These are phyloP conservation scores for Diplodia seriata DNA, from an alignment of 2,329 filamentous ascomycete species.

Conservation along the genomic window DNA sequence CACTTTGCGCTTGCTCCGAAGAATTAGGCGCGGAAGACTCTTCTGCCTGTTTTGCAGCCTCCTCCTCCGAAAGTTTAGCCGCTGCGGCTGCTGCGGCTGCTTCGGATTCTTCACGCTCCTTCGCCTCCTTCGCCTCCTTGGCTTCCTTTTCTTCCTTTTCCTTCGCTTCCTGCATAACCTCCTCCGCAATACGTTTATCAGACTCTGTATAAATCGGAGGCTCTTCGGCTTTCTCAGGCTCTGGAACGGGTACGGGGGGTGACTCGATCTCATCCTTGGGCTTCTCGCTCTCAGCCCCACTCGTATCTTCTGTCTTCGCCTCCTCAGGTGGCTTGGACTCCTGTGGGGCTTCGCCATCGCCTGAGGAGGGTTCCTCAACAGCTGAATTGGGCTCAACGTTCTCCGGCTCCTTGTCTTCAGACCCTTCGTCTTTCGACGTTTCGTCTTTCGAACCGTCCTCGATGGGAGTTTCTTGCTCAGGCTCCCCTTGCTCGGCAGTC, in stretches of 20 bases:
- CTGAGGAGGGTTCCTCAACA: background rate
- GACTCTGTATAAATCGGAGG: background rate
- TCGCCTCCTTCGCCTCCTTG: background rate
- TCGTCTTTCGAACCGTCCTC: background rate
- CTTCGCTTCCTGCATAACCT: background rate
- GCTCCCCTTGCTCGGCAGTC: background rate
- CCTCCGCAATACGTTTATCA: background rate
- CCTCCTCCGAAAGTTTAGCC: background rate
- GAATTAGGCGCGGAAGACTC: background rate
- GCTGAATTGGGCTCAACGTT: background rate
- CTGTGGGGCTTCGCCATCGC: background rate
- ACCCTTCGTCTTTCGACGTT: background rate
- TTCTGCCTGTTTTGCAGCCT: background rate
- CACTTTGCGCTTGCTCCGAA: background rate
- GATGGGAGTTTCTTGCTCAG: background rate
- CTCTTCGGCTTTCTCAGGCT: background rate
- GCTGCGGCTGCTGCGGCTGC: background rate
- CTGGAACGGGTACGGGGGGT: background rate
- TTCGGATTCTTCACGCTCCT: background rate
- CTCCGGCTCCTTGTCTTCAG: background rate
- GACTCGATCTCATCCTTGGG: background rate
- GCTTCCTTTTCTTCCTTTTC: background rate
- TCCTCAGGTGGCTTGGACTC: background rate
- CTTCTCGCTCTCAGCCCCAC: background rate
- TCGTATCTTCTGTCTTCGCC: background rate